These are phyloP conservation scores for Hericium alpestre DNA, from an alignment of 768 basidiomycete genomes.

Conservation along the genomic window DNA sequence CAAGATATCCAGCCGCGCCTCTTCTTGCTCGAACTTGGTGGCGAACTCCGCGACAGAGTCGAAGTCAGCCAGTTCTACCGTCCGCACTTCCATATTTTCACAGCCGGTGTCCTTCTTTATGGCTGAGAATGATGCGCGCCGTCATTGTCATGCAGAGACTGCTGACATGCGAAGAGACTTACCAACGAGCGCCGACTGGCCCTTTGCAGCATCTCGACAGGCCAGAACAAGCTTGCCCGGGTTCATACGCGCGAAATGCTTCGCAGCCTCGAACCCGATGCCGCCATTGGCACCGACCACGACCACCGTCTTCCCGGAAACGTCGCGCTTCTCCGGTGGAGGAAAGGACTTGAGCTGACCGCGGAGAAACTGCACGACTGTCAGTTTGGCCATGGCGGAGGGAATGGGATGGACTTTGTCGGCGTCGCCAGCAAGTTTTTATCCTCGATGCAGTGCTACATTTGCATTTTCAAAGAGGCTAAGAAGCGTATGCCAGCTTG, in stretches of 20 bases:
- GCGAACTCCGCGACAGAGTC: slow-evolving; percentile 16
- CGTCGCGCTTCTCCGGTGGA: slow-evolving; percentile 15
- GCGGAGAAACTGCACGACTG: neutral
- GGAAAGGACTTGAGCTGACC: neutral
- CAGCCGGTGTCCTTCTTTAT: slow-evolving; percentile 10
- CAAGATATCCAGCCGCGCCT: slow-evolving; percentile 16
- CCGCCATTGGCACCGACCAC: slow-evolving; percentile 44
- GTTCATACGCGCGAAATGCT: slow-evolving; percentile 35
- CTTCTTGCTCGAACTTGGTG: slow-evolving; percentile 11
- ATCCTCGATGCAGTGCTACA: no score
- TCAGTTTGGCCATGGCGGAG: neutral
- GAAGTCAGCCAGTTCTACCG: slow-evolving; percentile 18
- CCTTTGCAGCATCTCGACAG: slow-evolving; percentile 27
- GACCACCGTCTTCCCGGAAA: slow-evolving; percentile 38
- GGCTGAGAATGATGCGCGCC: no score
- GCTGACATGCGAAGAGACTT: no score
- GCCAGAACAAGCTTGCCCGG: slow-evolving; percentile 29
- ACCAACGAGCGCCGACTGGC: slow-evolving; percentile 26
- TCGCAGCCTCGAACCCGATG: slow-evolving; percentile 36
- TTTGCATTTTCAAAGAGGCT: no score
- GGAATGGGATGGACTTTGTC: no score
- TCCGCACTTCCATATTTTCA: slow-evolving; percentile 11
- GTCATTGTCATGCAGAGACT: no score
- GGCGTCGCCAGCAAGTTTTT: no score
- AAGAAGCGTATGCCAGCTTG: no score